These are phyloP conservation scores for Colletotrichum sp. DNA, from an alignment of 2,329 filamentous ascomycete species.

Conservation along the genomic window DNA sequence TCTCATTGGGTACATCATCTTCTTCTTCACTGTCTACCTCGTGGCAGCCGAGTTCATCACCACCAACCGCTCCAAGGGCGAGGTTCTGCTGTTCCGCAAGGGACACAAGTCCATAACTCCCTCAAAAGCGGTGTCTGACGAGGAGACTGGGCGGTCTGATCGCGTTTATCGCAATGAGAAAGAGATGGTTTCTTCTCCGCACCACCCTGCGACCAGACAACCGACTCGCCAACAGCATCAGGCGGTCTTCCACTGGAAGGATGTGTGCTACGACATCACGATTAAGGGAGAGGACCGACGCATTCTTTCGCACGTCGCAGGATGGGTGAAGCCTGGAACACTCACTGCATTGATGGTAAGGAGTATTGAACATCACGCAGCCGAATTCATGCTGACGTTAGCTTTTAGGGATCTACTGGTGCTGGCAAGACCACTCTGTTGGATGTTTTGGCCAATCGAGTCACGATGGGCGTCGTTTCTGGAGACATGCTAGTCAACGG, in stretches of 20 bases:
- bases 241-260: conserved; percentile 72
- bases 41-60: conserved; percentile 57
- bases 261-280: conserved; percentile 65
- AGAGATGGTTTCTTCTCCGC: conserved; percentile 23
- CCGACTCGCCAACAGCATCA: conserved; percentile 45
- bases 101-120: conserved; percentile 49
- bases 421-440: conserved; percentile 70
- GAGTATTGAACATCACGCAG: conserved; percentile 36
- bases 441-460: conserved; percentile 65
- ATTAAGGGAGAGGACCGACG: conserved; percentile 70
- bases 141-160: not conserved
- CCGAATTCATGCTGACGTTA: fast-evolving
- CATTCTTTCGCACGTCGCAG: conserved; percentile 74
- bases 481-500: conserved; percentile 74
- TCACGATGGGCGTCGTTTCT: conserved; percentile 71
- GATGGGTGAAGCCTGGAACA: conserved; percentile 79
- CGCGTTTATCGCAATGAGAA: conserved; percentile 37
- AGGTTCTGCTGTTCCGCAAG: conserved; percentile 60
- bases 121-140: conserved; percentile 33
- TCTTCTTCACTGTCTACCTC: conserved; percentile 59
- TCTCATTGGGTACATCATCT: conserved; percentile 57
- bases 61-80: conserved; percentile 48
- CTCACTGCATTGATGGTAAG: conserved; percentile 74
- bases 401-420: conserved; percentile 61
- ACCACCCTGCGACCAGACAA: not conserved